Conservation (phyloP, 441 rosid genomes). For the Melianthus villosus region DNA sequence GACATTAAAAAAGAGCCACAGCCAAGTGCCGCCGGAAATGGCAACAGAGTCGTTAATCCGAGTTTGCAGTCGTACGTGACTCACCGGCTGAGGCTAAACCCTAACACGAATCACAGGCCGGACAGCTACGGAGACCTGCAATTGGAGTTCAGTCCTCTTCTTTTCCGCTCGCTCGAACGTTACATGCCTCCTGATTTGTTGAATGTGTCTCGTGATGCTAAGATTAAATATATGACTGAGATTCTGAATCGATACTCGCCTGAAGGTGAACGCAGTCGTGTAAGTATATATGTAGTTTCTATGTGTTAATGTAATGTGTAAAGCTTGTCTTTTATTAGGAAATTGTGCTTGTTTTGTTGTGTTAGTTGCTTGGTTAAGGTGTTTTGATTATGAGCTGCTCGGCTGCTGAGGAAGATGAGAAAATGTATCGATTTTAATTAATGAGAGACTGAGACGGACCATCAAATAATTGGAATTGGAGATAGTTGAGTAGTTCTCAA, state of each 20-base stretch:
- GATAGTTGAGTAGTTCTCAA: too few species aligned
- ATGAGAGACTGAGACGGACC: too few species aligned
- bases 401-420: not conserved
- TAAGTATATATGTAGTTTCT: conserved; percentile 8
- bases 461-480: too few species aligned
- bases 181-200: conserved; percentile 38
- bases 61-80: conserved; percentile 5
- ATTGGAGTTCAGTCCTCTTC: conserved; percentile 37
- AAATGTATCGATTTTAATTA: not conserved
- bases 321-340: not conserved
- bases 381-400: not conserved
- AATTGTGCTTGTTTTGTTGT: not conserved
- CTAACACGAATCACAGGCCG: conserved; percentile 35
- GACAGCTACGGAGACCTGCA: conserved; percentile 49
- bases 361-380: not conserved
- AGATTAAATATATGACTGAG: conserved; percentile 36
- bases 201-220: conserved; percentile 24
- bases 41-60: conserved; percentile 15
- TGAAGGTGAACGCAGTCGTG: conserved; percentile 40
- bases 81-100: conserved; percentile 29
- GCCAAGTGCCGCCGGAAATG: conserved; percentile 8
- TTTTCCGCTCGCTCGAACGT: conserved; percentile 52
- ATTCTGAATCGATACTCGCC: conserved; percentile 44
- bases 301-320: not conserved
- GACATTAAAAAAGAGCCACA: conserved; percentile 14